Base-by-base conservation (phyloP, 345 rosid genomes). In the Lepidium sativum region DNA sequence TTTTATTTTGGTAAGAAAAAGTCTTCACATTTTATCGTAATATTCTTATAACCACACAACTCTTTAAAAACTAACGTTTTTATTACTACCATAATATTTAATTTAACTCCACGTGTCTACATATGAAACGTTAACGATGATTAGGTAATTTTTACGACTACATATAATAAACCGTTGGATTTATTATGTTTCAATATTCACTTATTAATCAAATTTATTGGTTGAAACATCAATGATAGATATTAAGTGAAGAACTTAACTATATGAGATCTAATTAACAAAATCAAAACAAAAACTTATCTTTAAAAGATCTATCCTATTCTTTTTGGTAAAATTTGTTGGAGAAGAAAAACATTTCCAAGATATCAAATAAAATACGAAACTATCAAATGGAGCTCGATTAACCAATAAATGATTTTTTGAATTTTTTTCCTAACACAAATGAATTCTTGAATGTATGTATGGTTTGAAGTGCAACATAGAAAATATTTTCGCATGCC, bases 71-170 rank as follows among this genome's bases (percentile, higher is more conserved):
- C 50, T 32, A 48, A 12, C 6, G 6, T n/a, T 7, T 29, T 31
- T 43, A 1, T 44, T 41, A 31, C 6, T n/a, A 47, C 61, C 29
- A 25, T 27, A 40, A 0, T 14, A 55, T 27, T 35, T 8, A 47
- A 34, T 34, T 33, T 32, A 25, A 9, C 20, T 56, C 38, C 65
- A 71, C 48, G 59, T 70, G 64, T 70, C 5, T 2, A 37, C 56
- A 35, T 35, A 38, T 41, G 47, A 56, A 49, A 65, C 34, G 60
- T 42, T 41, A 23, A 49, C 48, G 9, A 65, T 33, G 54, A 6
- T 56, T 67, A 55, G 38, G 60, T 64, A 9, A 64, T 45, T 37
- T 12, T 39, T 48, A 63, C 12, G 25, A 48, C 41, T 15, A 15
- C 16, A n/a, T 48, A 49, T n/a, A 27, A 45, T 41, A 39, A 33